Evolutionary conservation across 2,329 filamentous ascomycete genomes (phyloP).

Genomic region (Apiospora marii): DNA sequence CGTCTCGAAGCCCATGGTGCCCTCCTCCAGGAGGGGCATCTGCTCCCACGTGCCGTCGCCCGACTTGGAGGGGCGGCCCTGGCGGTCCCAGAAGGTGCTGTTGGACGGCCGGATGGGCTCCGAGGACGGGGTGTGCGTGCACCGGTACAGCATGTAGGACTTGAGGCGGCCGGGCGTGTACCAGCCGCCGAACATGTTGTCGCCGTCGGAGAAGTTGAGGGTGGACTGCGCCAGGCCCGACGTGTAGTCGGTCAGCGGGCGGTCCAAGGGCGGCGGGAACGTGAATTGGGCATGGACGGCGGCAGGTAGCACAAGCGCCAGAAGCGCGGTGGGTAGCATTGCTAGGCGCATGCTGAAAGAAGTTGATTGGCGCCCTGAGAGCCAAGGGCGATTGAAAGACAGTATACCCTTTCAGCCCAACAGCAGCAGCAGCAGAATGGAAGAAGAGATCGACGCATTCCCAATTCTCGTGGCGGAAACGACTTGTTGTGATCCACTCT

Average conservation of each 20-base stretch:
- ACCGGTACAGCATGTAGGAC: constrained; percentile 8
- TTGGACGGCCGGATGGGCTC: neutral
- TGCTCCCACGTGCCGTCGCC: constrained; percentile 12
- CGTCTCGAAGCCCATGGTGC: neutral
- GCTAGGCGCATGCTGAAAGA: neutral
- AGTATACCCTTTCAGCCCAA: neutral
- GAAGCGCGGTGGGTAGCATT: neutral
- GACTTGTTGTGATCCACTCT: constrained; percentile 11
- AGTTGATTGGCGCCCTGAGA: neutral
- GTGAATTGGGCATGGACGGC: neutral
- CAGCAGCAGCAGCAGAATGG: neutral
- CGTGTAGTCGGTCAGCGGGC: constrained; percentile 6
- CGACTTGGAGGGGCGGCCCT: neutral
- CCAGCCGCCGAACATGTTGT: constrained; percentile 18
- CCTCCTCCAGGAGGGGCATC: neutral
- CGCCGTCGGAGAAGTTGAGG: neutral
- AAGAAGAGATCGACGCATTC: neutral
- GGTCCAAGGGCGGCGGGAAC: constrained; percentile 3
- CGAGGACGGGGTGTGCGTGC: neutral
- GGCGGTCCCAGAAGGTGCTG: neutral
- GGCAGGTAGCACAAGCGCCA: neutral
- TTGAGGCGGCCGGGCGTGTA: neutral
- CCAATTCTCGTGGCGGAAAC: neutral
- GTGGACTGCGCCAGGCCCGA: neutral
- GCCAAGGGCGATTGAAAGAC: neutral